These are phyloP conservation scores for Gossypium herbaceum DNA, from an alignment of 345 rosid genomes.

Conservation along the genomic window DNA sequence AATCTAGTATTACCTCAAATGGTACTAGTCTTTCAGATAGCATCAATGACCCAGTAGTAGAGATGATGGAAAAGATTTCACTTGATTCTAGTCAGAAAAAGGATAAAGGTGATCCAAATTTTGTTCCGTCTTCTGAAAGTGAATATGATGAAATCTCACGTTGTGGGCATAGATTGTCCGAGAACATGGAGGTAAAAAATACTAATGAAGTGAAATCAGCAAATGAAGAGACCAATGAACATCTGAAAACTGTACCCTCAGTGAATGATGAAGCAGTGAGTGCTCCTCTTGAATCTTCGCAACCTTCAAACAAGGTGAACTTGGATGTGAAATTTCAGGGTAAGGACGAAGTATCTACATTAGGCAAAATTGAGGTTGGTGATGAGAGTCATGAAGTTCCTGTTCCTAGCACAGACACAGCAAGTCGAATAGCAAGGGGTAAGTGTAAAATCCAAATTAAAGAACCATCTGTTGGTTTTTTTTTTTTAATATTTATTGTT, in stretches of 20 bases:
- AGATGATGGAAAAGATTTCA: conserved; percentile 27
- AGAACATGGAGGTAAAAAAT: conserved; percentile 22
- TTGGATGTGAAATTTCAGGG: conserved; percentile 30
- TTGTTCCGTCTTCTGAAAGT: conserved; percentile 38
- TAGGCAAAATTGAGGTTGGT: conserved; percentile 31
- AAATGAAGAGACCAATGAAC: conserved; percentile 27
- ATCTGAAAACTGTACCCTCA: conserved; percentile 21
- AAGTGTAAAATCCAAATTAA: conserved; percentile 18
- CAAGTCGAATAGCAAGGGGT: conserved; percentile 55
- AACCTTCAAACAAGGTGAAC: conserved; percentile 27
- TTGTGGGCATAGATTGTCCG: conserved; percentile 18
- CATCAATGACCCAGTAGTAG: conserved; percentile 32
- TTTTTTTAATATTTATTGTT: neutral
- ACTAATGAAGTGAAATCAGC: conserved; percentile 19
- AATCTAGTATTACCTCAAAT: conserved; percentile 37
- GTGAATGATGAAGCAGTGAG: conserved; percentile 30
- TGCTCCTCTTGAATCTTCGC: conserved; percentile 28
- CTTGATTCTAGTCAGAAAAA: conserved; percentile 25
- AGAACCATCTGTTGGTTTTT: neutral
- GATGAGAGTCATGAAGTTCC: conserved; percentile 44
- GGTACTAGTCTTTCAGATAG: conserved; percentile 40
- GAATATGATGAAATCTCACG: conserved; percentile 24
- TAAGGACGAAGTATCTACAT: conserved; percentile 31
- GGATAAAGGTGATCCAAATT: conserved; percentile 17
- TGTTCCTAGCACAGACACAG: conserved; percentile 31